Evolutionary conservation across 148 eudicot species (phyloP).

Genomic region (Rheum nobile): DNA sequence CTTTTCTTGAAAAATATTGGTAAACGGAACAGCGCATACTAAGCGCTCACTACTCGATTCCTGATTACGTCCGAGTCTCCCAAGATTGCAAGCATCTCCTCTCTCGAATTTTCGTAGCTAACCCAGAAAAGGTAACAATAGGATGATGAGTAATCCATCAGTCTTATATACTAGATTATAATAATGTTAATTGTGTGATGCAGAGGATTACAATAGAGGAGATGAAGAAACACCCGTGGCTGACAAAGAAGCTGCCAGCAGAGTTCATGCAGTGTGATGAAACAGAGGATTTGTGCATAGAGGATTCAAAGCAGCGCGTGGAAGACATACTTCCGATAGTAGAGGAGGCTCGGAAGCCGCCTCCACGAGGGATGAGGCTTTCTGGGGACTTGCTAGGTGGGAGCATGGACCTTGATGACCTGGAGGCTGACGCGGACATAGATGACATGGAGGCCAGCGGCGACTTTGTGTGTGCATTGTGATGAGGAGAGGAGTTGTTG

Average conservation of each 20-base stretch:
- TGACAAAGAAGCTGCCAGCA: slow-evolving; percentile 31
- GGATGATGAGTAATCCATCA: no score
- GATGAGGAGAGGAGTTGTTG: slow-evolving; percentile 6
- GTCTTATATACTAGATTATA: not conserved
- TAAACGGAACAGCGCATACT: slow-evolving; percentile 46
- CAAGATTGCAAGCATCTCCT: slow-evolving; percentile 59
- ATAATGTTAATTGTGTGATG: not conserved
- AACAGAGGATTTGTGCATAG: slow-evolving; percentile 6
- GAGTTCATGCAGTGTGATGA: slow-evolving; percentile 34
- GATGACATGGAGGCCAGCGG: slow-evolving; percentile 46
- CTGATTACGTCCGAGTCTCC: slow-evolving; percentile 67
- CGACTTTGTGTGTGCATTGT: slow-evolving; percentile 52
- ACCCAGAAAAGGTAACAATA: slow-evolving; percentile 53
- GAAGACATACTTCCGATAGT: slow-evolving; percentile 48
- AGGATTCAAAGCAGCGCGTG: slow-evolving; percentile 25
- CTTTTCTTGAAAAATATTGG: not conserved
- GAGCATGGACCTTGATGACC: slow-evolving; percentile 61
- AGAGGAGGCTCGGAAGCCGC: slow-evolving; percentile 37
- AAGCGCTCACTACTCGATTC: slow-evolving; percentile 60
- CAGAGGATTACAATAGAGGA: slow-evolving; percentile 73
- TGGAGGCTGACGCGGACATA: slow-evolving; percentile 48
- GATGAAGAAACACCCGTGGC: slow-evolving; percentile 60
- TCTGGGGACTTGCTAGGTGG: slow-evolving; percentile 21
- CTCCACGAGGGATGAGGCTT: slow-evolving; percentile 3
- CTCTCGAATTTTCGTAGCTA: slow-evolving; percentile 59